Evolutionary conservation across 225 moss, liverwort and hornwort species (phyloP).

Genomic region (Antitrichia curtipendula): DNA sequence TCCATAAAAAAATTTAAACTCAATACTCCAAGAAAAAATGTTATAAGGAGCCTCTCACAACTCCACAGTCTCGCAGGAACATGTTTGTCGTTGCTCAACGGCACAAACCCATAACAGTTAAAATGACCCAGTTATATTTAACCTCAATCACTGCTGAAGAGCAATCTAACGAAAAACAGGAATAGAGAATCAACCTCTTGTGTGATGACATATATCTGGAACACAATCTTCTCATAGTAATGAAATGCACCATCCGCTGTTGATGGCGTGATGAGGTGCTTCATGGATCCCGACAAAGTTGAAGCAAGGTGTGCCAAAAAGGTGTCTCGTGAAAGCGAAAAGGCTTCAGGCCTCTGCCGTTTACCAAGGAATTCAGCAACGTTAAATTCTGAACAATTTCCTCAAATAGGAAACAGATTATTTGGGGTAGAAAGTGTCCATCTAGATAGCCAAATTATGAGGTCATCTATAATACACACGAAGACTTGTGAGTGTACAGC

Average conservation of each 20-base stretch:
- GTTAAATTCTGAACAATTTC: neutral
- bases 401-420: neutral
- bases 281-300: constrained; percentile 76
- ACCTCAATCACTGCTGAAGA: neutral
- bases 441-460: neutral
- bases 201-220: constrained; percentile 82
- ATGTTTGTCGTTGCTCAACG: neutral
- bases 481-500: neutral
- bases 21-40: neutral
- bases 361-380: neutral
- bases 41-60: neutral
- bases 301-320: constrained; percentile 92
- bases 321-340: constrained; percentile 72
- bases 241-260: constrained; percentile 96
- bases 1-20: neutral
- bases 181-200: constrained; percentile 40
- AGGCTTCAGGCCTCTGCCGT: constrained; percentile 47
- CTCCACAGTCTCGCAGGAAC: neutral
- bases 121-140: neutral
- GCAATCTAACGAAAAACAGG: neutral
- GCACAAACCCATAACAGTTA: neutral
- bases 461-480: neutral
- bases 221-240: constrained; percentile 76
- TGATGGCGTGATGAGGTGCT: constrained; percentile 89
- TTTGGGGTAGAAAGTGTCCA: neutral